These are phyloP conservation scores for Medicago lupulina DNA, from an alignment of 306 rosid species.

Conservation along the genomic window DNA sequence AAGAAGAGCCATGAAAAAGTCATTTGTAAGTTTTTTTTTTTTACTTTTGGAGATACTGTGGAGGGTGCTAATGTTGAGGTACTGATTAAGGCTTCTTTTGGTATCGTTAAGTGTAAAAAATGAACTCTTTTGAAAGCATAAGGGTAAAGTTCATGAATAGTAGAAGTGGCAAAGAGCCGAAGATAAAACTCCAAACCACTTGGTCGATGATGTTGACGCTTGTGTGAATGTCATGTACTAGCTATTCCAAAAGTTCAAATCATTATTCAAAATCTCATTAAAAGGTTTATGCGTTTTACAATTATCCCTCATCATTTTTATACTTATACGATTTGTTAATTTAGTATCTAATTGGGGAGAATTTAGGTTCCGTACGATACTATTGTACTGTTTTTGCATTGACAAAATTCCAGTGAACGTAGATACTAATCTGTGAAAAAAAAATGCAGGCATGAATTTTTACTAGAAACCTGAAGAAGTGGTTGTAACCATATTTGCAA, in stretches of 20 bases:
- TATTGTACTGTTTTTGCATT: no score
- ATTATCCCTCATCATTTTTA: no score
- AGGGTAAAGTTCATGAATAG: constrained; percentile 25
- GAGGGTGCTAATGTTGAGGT: not conserved
- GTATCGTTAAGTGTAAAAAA: constrained; percentile 1
- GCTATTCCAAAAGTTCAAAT: no score
- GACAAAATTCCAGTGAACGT: not conserved
- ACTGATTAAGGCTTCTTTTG: constrained; percentile 11
- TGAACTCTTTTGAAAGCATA: not conserved
- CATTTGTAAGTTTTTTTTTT: no score
- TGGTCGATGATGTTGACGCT: not conserved
- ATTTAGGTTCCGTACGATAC: not conserved
- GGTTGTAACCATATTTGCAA: constrained; percentile 84
- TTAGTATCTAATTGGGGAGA: no score
- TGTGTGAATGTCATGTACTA: not conserved
- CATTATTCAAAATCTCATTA: no score
- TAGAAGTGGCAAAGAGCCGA: not conserved
- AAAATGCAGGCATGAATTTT: constrained; percentile 73
- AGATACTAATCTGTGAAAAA: constrained; percentile 19
- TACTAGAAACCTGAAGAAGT: constrained; percentile 79
- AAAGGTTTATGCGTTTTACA: no score
- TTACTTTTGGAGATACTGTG: no score
- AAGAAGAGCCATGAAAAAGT: no score
- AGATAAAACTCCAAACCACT: not conserved
- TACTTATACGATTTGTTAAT: no score